phyloP scores from a whole-genome alignment of 352 stramenopile genomes.

The Phytophthora pini region DNA sequence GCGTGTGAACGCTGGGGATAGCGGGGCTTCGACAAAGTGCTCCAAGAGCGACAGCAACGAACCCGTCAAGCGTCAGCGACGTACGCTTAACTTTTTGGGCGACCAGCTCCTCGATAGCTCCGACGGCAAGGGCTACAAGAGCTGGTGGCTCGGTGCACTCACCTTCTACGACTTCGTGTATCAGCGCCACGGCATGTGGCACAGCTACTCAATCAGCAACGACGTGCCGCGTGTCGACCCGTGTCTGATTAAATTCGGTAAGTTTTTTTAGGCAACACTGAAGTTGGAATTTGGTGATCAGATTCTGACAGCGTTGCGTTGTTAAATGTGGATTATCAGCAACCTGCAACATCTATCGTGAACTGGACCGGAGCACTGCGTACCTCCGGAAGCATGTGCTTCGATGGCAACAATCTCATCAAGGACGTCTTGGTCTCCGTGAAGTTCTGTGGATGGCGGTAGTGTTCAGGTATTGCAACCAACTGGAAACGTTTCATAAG shows the following conservation, averaged over 20 bases:
- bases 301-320: conserved; percentile 13
- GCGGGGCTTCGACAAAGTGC: conserved; percentile 30
- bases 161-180: conserved; percentile 90
- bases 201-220: conserved; percentile 83
- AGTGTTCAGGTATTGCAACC: conserved; percentile 84
- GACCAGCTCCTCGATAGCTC: conserved; percentile 78
- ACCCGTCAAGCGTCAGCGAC: conserved; percentile 52
- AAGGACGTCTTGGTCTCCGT: conserved; percentile 69
- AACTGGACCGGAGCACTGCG: conserved; percentile 81
- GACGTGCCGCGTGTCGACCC: conserved; percentile 72
- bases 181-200: conserved; percentile 87
- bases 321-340: conserved; percentile 33
- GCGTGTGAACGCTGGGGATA: conserved; percentile 24
- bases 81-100: conserved; percentile 75
- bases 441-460: conserved; percentile 86
- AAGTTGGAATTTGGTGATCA: not conserved
- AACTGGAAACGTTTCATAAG: conserved; percentile 84
- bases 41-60: conserved; percentile 40
- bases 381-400: conserved; percentile 85
- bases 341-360: conserved; percentile 87
- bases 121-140: conserved; percentile 82
- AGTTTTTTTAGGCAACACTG: conserved; percentile 8
- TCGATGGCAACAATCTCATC: conserved; percentile 77
- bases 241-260: conserved; percentile 81
- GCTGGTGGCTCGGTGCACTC: conserved; percentile 84